These are phyloP conservation scores for Haberlea rhodopensis DNA, from an alignment of 257 asterid species.

Conservation along the genomic window DNA sequence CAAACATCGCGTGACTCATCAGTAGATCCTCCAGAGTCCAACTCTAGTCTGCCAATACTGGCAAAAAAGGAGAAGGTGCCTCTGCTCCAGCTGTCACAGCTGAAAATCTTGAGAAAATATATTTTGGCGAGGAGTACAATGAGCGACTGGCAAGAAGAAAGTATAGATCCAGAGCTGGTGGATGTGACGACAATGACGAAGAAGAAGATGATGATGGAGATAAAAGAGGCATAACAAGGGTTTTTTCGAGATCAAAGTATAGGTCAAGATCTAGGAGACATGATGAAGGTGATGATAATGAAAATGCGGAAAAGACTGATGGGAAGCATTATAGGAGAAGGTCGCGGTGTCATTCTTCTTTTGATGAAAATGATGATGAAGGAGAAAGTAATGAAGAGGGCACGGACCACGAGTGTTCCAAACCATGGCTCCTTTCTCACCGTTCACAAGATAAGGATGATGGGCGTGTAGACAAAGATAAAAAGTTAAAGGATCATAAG, in stretches of 20 bases:
- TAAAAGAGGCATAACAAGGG: conserved; percentile 28
- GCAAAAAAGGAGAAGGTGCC: conserved; percentile 45
- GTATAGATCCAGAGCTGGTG: conserved; percentile 40
- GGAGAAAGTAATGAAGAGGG: conserved; percentile 38
- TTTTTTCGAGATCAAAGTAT: conserved; percentile 39
- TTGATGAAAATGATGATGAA: conserved; percentile 32
- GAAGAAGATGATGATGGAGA: conserved; percentile 25
- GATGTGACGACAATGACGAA: conserved; percentile 31
- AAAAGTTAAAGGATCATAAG: conserved; percentile 35
- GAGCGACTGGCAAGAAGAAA: conserved; percentile 37
- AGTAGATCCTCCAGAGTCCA: conserved; percentile 53
- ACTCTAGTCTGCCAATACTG: conserved; percentile 27
- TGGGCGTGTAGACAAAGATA: conserved; percentile 26
- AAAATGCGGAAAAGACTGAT: conserved; percentile 30
- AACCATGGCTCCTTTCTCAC: conserved; percentile 33
- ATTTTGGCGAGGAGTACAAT: conserved; percentile 39
- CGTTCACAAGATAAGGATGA: conserved; percentile 29
- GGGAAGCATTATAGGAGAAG: conserved; percentile 31
- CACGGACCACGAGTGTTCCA: conserved; percentile 31
- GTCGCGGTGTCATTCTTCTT: conserved; percentile 35
- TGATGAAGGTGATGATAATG: conserved; percentile 36
- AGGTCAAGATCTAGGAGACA: conserved; percentile 47
- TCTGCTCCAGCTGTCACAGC: conserved; percentile 39
- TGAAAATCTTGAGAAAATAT: conserved; percentile 32
- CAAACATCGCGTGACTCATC: conserved; percentile 55